Evolutionary conservation across 2,329 filamentous ascomycete genomes (phyloP).

Genomic region (Balansia obtecta): DNA sequence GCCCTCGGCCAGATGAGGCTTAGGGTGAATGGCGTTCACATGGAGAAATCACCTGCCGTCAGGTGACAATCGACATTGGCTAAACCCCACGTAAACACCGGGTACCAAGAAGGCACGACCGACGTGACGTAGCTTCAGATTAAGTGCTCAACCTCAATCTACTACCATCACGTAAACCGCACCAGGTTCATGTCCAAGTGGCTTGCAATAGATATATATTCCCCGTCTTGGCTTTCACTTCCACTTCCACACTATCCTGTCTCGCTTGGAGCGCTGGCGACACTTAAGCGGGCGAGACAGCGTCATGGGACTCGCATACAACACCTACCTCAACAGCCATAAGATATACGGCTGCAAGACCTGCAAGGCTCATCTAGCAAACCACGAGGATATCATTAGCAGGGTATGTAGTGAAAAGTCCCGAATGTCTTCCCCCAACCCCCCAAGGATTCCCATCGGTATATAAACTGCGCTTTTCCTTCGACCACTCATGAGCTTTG

Average conservation of each 20-base stretch:
- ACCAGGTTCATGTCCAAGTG: background rate
- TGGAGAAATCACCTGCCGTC: background rate
- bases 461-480: too few relatives aligned
- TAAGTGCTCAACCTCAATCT: background rate
- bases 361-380: conserved; percentile 91
- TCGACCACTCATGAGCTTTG: too few relatives aligned
- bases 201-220: background rate
- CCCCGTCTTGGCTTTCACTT: background rate
- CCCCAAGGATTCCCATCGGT: too few relatives aligned
- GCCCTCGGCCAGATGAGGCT: background rate
- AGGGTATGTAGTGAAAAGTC: conserved; percentile 44
- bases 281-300: background rate
- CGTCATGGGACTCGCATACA: conserved; percentile 78
- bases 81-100: background rate
- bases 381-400: conserved; percentile 93
- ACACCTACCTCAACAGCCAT: conserved; percentile 74
- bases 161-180: background rate
- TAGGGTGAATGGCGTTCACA: too few relatives aligned
- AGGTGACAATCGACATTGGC: background rate
- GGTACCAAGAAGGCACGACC: background rate
- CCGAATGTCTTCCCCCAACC: background rate
- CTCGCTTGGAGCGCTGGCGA: background rate
- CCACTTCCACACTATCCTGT: too few relatives aligned
- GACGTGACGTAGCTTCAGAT: conserved; percentile 2
- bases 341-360: conserved; percentile 88